A percentile compares a stretch with the other conserved stretches of the same genome.
Conservation (phyloP, 148 eudicot species). For the Diospyros kaki region DNA sequence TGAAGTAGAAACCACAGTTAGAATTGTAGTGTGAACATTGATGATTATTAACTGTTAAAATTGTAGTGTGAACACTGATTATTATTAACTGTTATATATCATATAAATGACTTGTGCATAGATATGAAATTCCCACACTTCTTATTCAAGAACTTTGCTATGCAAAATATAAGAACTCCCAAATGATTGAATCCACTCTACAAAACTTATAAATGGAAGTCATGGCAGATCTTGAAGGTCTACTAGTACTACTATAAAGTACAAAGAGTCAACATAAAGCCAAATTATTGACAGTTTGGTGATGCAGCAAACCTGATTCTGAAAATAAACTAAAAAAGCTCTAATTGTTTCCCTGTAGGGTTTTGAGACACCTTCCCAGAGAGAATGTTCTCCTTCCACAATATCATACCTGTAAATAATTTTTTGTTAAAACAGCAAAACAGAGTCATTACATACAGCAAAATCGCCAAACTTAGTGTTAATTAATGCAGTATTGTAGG, state of each 20-base stretch:
- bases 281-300: not conserved
- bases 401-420: conserved; percentile 66
- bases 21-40: not conserved
- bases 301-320: conserved; percentile 61
- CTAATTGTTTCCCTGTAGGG: conserved; percentile 94
- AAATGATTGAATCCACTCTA: not conserved
- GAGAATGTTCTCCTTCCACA: conserved; percentile 81
- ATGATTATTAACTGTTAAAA: not conserved
- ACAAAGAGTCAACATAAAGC: not conserved
- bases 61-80: not conserved
- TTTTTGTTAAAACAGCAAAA: conserved; percentile 1
- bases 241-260: not conserved
- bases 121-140: not conserved
- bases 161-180: not conserved
- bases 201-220: not conserved
- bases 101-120: not conserved
- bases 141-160: not conserved
- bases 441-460: not conserved
- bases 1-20: not conserved
- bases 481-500: too few relatives aligned
- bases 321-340: conserved; percentile 82
- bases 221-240: not conserved
- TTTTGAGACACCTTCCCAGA: conserved; percentile 89
- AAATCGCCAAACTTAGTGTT: not conserved
- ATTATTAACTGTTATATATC: not conserved